Base-by-base conservation (phyloP, 2,329 filamentous ascomycete genomes). In the Karstenula rhodostoma region DNA sequence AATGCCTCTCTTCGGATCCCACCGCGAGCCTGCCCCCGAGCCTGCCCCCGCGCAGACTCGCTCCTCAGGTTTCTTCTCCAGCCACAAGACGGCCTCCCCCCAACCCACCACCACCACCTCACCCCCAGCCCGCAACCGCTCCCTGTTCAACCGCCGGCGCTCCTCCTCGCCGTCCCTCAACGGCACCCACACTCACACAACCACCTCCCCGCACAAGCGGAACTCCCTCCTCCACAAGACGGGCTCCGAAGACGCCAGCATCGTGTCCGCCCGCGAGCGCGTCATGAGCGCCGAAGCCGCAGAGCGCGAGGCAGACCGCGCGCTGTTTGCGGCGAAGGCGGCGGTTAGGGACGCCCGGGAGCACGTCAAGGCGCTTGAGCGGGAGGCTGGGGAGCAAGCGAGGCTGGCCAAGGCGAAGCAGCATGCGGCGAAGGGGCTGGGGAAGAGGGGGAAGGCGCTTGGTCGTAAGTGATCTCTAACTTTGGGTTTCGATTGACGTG, bases 381-480 rank as follows among this genome's bases (percentile, higher is more conserved):
- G 82, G 54, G 89, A 91, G 78, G 89, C 89, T 1, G 83, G 65
- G 4, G 72, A 73, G 56, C 70, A 74, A 59, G 72, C 88, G 1
- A 80, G 88, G 23, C 76, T 84, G 44, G 89, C 89, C 1, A 89
- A 87, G 83, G 85, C 90, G 54, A 91, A 91, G 84, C 84, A 89
- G 77, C 81, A 83, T 55, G 86, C 90, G 70, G 89, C 88, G 1
- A 83, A 81, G 67, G 85, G 87, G 69, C 84, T 91, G 32, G 87
- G 86, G 6, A 90, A 89, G 85, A 82, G 88, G 55, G 88, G 87
- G n/a, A 87, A 88, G 76, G 83, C 85, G n/a, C 84, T 91, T 60
- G 89, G 89, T 58, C 86, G 88, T 90, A 82, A 80, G 86, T 87
- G 8, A 8, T 29, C 27, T 33, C 42, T 47, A 17, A 13, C 13